Percentiles rank a stretch among this genome's conserved stretches.
phyloP scores from a whole-genome alignment of 2,329 filamentous ascomycete genomes.

The Amylocarpus encephaloides region DNA sequence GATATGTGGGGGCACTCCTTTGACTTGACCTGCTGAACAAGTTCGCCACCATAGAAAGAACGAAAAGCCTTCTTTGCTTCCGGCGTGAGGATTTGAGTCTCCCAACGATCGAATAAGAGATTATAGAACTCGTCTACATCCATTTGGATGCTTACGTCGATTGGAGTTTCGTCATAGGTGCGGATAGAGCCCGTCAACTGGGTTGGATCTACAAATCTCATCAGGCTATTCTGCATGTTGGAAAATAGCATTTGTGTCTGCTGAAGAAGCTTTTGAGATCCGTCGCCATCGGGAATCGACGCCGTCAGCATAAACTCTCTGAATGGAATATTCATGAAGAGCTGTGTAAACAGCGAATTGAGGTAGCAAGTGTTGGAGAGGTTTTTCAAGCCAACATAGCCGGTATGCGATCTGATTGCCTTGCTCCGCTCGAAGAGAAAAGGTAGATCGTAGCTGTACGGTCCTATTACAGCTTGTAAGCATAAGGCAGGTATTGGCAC shows the following conservation, averaged over 20 bases:
- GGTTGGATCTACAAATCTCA: slow-evolving; percentile 66
- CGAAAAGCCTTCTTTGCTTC: slow-evolving; percentile 68
- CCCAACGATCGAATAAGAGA: slow-evolving; percentile 84
- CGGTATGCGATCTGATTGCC: slow-evolving; percentile 67
- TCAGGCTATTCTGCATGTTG: slow-evolving; percentile 76
- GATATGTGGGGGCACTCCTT: slow-evolving; percentile 94
- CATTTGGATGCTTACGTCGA: slow-evolving; percentile 90
- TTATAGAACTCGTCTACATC: slow-evolving; percentile 98
- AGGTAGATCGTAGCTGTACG: slow-evolving; percentile 56
- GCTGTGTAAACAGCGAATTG: slow-evolving; percentile 87
- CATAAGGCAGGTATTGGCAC: not conserved
- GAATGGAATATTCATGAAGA: slow-evolving; percentile 93
- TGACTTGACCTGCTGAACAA: slow-evolving; percentile 92
- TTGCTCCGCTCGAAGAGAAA: slow-evolving; percentile 58
- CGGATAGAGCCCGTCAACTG: slow-evolving; percentile 69
- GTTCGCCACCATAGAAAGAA: slow-evolving; percentile 82
- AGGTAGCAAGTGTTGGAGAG: slow-evolving; percentile 95
- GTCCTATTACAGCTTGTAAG: slow-evolving; percentile 32
- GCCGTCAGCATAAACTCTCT: slow-evolving; percentile 72
- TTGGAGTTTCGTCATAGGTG: slow-evolving; percentile 73
- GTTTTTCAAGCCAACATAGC: slow-evolving; percentile 86
- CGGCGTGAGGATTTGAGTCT: slow-evolving; percentile 64
- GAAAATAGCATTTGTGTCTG: slow-evolving; percentile 79
- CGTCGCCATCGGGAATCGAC: slow-evolving; percentile 45
- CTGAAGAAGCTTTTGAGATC: slow-evolving; percentile 61